These are phyloP conservation scores for Euphorbia tirucalli DNA, from an alignment of 345 rosid species.

Conservation along the genomic window DNA sequence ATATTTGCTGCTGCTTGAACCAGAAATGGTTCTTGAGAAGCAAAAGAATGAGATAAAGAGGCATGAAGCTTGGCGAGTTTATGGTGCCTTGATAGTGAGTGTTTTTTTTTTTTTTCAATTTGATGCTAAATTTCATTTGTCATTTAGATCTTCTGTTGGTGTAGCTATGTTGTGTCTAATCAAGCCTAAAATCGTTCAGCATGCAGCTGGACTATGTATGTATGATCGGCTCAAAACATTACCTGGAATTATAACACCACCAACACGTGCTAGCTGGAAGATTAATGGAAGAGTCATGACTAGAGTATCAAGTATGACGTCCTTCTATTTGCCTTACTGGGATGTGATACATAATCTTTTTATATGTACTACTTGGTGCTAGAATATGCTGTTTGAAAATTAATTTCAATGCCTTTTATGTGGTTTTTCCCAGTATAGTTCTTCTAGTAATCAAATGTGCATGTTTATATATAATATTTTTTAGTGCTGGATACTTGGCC, in stretches of 20 bases:
- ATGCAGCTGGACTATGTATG: constrained; percentile 72
- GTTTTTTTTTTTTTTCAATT: constrained; percentile 9
- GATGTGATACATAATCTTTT: background rate
- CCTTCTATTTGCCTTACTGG: constrained; percentile 5
- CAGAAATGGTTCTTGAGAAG: constrained; percentile 64
- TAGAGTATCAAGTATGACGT: constrained; percentile 43
- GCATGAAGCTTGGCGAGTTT: constrained; percentile 77
- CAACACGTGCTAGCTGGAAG: constrained; percentile 50
- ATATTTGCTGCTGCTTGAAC: constrained; percentile 65
- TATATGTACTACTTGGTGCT: background rate
- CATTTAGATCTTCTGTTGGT: background rate
- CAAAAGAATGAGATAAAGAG: constrained; percentile 62
- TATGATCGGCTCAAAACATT: constrained; percentile 61
- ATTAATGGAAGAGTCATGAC: constrained; percentile 37
- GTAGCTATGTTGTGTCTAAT: constrained; percentile 19
- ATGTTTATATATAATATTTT: background rate
- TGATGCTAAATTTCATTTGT: background rate
- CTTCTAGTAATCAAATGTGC: background rate
- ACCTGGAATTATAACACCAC: constrained; percentile 48
- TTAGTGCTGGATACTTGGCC: background rate
- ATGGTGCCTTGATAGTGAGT: constrained; percentile 75
- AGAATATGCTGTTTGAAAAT: background rate
- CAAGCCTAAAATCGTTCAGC: constrained; percentile 35
- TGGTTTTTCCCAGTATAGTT: background rate
- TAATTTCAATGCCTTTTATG: background rate